These are phyloP conservation scores for Fusarium praegraminearum DNA, from an alignment of 2,329 filamentous ascomycete species.

Conservation along the genomic window DNA sequence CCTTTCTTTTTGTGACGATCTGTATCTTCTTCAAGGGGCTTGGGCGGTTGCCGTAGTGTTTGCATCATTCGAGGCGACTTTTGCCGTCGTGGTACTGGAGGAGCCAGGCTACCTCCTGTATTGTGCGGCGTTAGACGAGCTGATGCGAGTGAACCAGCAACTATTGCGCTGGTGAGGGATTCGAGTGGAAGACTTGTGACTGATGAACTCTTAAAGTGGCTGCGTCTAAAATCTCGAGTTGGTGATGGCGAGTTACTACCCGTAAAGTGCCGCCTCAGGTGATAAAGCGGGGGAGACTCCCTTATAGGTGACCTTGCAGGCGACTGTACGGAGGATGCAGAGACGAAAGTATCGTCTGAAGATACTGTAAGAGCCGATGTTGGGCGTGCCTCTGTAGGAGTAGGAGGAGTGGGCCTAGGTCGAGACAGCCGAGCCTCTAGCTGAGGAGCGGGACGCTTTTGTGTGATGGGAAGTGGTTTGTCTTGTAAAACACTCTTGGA, in stretches of 20 bases:
- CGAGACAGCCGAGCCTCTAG: conserved; percentile 19
- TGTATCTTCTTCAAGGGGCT: conserved; percentile 65
- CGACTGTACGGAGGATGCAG: conserved; percentile 55
- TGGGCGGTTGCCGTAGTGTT: conserved; percentile 71
- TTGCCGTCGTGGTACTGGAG: conserved; percentile 57
- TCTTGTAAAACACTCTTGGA: conserved; percentile 19
- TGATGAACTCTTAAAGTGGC: conserved; percentile 46
- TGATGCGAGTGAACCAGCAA: conserved; percentile 79
- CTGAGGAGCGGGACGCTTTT: conserved; percentile 28
- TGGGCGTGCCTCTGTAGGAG: conserved; percentile 29
- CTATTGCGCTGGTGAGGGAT: conserved; percentile 78
- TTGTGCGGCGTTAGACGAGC: conserved; percentile 62
- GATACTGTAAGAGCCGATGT: conserved; percentile 51
- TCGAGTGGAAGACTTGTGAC: conserved; percentile 65
- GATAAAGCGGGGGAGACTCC: conserved; percentile 45
- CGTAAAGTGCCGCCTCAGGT: conserved; percentile 24
- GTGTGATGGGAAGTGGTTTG: conserved; percentile 14
- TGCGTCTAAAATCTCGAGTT: conserved; percentile 52
- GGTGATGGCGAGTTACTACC: conserved; percentile 53
- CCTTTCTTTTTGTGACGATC: conserved; percentile 62
- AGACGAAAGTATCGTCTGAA: conserved; percentile 62
- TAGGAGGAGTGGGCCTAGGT: conserved; percentile 27
- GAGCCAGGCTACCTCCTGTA: conserved; percentile 53
- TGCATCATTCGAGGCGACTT: conserved; percentile 69
- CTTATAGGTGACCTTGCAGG: conserved; percentile 49